Evolutionary conservation across 2,329 filamentous ascomycete species (phyloP), one percentile per base, ranked within the genome.

Genomic region (Cercospora zeae-maydis): DNA sequence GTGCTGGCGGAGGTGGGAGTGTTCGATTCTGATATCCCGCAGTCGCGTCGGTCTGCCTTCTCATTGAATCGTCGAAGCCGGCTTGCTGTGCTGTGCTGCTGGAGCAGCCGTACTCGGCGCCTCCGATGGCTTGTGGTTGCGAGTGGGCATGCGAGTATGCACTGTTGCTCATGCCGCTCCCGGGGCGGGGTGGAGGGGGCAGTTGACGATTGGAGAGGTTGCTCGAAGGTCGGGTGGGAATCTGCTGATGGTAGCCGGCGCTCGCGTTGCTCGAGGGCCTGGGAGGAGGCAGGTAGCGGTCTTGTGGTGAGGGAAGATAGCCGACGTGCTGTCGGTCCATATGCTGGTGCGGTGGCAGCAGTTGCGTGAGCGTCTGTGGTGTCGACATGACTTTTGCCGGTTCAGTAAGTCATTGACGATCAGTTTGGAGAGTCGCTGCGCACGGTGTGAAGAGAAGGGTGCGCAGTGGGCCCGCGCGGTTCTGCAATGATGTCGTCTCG

Each of bases 271-370:
- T 74, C 58, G 69, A 73, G 13, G 72, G 72, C 47, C 73, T 66
- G 49, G 73, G 72, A 31, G 71, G 71, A 64, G 73, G 73, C 5
- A 75, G 66, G 49, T 72, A 73, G 53, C 73, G 72, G 58, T 74
- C 71, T 54, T 68, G 66, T 9, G 70, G 71, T 49, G 67, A 69
- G 36, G 69, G 72, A 33, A 73, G 67, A 66, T 70, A 70, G 57
- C 56, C 56, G 56, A 49, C 56, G 37, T 67, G 67, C 62, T 73
- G 71, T 49, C 69, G 67, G 65, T 73, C 69, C 53, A 72, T 69
- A 60, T 74, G 67, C 64, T 72, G 67, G 58, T 73, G 72, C 52
- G 72, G 71, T 42, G 71, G 70, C 58, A 71, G 65, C 63, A 69
- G 69, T 67, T 72, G 72, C 34, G 69, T 70, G 58, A 75, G 70